Evolutionary conservation across 805 yeast genomes (phyloP), one percentile per base, ranked within the genome.

Genomic region (Yamadazyma ubonensis): DNA sequence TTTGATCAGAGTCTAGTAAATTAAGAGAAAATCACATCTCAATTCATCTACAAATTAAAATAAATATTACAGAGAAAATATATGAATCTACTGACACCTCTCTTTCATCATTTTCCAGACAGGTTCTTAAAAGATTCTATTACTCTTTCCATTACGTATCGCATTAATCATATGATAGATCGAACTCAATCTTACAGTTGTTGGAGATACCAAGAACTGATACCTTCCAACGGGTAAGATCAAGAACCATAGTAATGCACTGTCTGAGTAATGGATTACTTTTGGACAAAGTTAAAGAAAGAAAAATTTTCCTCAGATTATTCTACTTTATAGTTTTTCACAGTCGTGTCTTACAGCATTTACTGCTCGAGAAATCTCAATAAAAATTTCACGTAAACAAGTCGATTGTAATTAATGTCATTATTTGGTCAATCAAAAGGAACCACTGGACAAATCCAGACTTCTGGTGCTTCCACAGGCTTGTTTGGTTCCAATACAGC

Each of bases 221-320:
- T 29, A 39, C 32, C 7, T 17, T 14, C 29, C 17, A 22, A 22
- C 37, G 38, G 38, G 32, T 39, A 23, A 12, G 25, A 41, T 49
- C 39, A 51, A 38, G 42, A 46, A 54, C 56, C 61, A 61, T 60
- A 58, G 42, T 51, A 58, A 55, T 65, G 83, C 78, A 79, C 85
- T 79, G 85, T 79, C 85, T 78, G 38, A 62, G 80, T 71, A 79
- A 75, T 69, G 83, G 83, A 75, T 66, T 58, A 71, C 70, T 73
- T 76, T 77, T 75, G 82, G 82, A 79, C 81, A 78, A 77, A 78
- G 82, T 76, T 59, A 60, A 58, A 46, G 49, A 26, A 38, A 20
- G 20, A 26, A 26, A 38, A 38, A 18, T 16, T 33, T 39, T 39
- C 15, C 16, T 21, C 29, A n/a, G 29, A 29, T 12, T 11, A n/a